phyloP scores from a whole-genome alignment of 202 grass and related monocot species.

The Panicum virgatum region DNA sequence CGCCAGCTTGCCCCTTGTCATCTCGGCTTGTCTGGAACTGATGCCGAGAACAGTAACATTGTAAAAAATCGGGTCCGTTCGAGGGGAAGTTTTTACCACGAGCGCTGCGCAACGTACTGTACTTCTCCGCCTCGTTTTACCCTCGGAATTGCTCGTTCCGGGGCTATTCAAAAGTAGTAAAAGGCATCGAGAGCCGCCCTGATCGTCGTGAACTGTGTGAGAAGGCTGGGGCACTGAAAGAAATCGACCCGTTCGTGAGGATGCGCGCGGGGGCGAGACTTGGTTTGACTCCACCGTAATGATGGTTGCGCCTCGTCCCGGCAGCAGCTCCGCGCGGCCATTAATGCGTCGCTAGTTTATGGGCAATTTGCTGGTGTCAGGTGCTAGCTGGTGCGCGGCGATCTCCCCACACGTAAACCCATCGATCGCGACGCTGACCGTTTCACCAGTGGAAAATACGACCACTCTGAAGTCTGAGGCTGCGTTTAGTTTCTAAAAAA shows the following conservation, averaged over 20 bases:
- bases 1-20: background rate
- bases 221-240: no score
- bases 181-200: background rate
- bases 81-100: background rate
- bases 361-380: constrained; percentile 33
- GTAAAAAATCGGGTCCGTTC: constrained; percentile 17
- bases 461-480: no score
- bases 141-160: background rate
- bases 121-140: background rate
- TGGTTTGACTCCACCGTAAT: constrained; percentile 39
- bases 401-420: background rate
- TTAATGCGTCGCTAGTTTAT: constrained; percentile 32
- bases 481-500: no score
- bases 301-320: constrained; percentile 8
- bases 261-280: constrained; percentile 27
- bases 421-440: constrained; percentile 41
- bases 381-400: constrained; percentile 11
- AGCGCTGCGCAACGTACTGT: background rate
- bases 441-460: background rate
- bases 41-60: background rate
- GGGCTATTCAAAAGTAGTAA: no score
- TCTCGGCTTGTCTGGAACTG: background rate
- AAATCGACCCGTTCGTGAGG: constrained; percentile 33
- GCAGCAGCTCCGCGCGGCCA: background rate
- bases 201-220: no score